Evolutionary conservation across 106 monocot species (phyloP), one percentile per base, ranked within the genome.

Genomic region (Dendrobium catenatum): DNA sequence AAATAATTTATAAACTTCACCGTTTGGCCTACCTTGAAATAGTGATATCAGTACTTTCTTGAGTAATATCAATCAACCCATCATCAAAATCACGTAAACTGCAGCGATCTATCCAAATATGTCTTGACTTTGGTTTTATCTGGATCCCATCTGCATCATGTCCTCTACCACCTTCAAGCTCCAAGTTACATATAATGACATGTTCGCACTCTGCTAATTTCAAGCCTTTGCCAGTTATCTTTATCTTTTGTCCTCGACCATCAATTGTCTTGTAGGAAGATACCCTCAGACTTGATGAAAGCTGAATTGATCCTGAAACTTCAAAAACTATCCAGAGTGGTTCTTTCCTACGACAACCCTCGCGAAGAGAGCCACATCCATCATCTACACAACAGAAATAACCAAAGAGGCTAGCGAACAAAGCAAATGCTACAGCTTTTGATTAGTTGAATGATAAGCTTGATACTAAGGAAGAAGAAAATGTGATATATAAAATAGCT

Each of bases 291-390:
- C 48, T 66, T 5, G 92, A 86, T 41, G 79, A 86, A 17, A 97
- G 86, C 9, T 88, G 49, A 68, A 97, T 97, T 4, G 89, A 92
- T 83, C 97, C 97, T n/a, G 94, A 97, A 79, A 94, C 85, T 68
- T 94, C 92, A 80, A 97, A 97, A 16, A 94, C 89, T 26, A 97
- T 97, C 94, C 97, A 97, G 0, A 97, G 85, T 18, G 94, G 90
- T 74, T 94, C 92, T 24, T 84, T 84, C 48, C 81, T 83, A 0
- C 85, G 83, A 42, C 97, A 97, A 47, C 89, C 97, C 55, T 97
- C 97, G 8, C 97, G 94, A 70, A 97, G 90, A 43, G 97, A 90
- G 13, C 97, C 92, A 81, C 49, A 77, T 56, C 81, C 81, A 81
- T 81, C 81, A 81, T 81, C 81, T 81, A 33, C n/a, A 74, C 13